Conservation (phyloP, 805 yeast species). For the Pichia paraexigua region DNA sequence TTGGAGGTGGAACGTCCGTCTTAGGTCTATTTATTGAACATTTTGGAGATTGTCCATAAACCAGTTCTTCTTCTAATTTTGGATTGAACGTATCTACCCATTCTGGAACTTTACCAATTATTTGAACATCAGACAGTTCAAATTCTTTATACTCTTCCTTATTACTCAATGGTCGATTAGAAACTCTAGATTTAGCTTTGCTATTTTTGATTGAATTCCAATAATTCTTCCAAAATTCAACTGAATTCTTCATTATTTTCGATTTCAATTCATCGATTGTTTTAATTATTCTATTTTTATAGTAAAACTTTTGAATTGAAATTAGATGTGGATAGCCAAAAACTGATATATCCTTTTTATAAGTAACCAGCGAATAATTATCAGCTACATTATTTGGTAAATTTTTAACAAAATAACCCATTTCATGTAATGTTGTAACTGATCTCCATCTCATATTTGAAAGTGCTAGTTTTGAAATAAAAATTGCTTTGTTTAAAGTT, state of each 20-base stretch:
- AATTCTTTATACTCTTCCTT: constrained; percentile 13
- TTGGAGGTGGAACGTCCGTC: background rate
- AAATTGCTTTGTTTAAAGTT: constrained; percentile 37
- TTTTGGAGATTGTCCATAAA: background rate
- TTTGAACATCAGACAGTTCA: constrained; percentile 14
- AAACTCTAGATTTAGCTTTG: constrained; percentile 22
- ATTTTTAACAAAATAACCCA: constrained; percentile 46
- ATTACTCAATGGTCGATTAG: constrained; percentile 6
- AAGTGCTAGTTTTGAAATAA: constrained; percentile 41
- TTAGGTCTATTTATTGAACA: background rate
- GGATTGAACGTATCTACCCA: constrained; percentile 25
- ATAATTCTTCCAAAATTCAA: constrained; percentile 45
- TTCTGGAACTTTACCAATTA: constrained; percentile 20
- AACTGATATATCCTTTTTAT: constrained; percentile 30
- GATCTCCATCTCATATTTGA: constrained; percentile 50
- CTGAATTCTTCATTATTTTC: constrained; percentile 30
- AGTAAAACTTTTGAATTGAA: constrained; percentile 44
- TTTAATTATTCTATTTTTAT: constrained; percentile 40
- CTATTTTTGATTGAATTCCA: constrained; percentile 35
- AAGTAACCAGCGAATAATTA: constrained; percentile 38
- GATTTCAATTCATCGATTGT: constrained; percentile 24
- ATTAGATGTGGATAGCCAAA: constrained; percentile 56
- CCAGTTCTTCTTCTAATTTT: constrained; percentile 15
- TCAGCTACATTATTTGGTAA: constrained; percentile 35
- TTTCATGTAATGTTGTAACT: constrained; percentile 53